Percentiles rank a stretch among this genome's conserved stretches.
Evolutionary conservation across 1,284 basidiomycete species (phyloP).

Genomic region (Taiwanofungus camphoratus): DNA sequence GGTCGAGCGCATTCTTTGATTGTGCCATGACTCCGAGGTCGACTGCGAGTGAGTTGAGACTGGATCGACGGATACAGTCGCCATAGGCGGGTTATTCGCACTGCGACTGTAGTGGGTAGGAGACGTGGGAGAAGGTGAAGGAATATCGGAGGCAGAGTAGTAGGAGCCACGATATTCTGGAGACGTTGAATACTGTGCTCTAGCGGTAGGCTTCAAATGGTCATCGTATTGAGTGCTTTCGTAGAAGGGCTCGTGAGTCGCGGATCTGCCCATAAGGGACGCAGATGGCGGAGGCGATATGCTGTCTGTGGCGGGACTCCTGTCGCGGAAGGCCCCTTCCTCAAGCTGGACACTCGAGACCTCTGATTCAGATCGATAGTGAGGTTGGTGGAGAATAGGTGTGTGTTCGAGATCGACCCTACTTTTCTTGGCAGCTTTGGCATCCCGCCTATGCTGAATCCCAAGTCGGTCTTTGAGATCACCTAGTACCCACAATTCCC

Average conservation of each 20-base stretch:
- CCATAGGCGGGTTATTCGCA: slow-evolving; percentile 24
- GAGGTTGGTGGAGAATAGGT: slow-evolving; percentile 63
- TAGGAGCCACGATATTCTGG: slow-evolving; percentile 44
- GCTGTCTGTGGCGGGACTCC: slow-evolving; percentile 17
- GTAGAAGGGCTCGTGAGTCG: slow-evolving; percentile 10
- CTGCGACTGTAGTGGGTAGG: slow-evolving; percentile 21
- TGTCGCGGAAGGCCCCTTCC: slow-evolving; percentile 7
- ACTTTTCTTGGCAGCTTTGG: slow-evolving; percentile 28
- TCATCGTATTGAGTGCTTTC: slow-evolving; percentile 14
- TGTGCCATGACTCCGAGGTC: slow-evolving; percentile 13
- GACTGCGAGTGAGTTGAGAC: slow-evolving; percentile 15
- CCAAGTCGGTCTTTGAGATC: slow-evolving; percentile 82
- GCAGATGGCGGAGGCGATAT: slow-evolving; percentile 18
- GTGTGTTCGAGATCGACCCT: slow-evolving; percentile 45
- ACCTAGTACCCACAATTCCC: slow-evolving; percentile 86
- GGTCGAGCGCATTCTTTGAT: slow-evolving; percentile 9
- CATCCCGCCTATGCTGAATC: slow-evolving; percentile 49
- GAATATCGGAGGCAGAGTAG: slow-evolving; percentile 65
- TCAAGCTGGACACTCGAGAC: slow-evolving; percentile 31
- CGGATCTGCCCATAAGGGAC: slow-evolving; percentile 17
- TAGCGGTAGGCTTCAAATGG: slow-evolving; percentile 12
- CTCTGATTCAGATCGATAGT: slow-evolving; percentile 60
- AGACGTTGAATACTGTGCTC: slow-evolving; percentile 17
- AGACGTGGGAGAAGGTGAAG: slow-evolving; percentile 48
- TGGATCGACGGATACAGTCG: slow-evolving; percentile 22